Percentiles rank a stretch among this genome's conserved stretches.
These are phyloP conservation scores for Aspergillus bertholletiae DNA, from an alignment of 495 filamentous ascomycete genomes.

Conservation along the genomic window DNA sequence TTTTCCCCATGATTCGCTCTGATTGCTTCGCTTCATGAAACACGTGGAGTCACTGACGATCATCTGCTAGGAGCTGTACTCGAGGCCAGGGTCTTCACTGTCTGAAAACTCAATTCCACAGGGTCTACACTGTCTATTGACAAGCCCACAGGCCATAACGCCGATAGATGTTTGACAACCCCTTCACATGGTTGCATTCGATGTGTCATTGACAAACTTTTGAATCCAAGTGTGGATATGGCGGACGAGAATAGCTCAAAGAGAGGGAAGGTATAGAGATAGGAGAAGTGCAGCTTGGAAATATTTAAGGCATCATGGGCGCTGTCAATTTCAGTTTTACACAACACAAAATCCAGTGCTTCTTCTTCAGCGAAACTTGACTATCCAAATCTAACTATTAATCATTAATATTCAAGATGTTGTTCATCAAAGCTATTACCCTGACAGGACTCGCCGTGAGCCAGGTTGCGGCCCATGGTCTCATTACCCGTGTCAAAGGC, in stretches of 20 bases:
- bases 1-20: background rate
- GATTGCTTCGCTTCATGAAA: background rate
- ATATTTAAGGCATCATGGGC: background rate
- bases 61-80: background rate
- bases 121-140: background rate
- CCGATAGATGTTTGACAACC: background rate
- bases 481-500: constrained; percentile 47
- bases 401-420: background rate
- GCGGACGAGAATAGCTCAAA: background rate
- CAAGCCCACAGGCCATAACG: background rate
- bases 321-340: background rate
- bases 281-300: background rate
- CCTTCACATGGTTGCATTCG: background rate
- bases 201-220: background rate
- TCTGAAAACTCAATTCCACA: background rate
- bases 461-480: constrained; percentile 40
- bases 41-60: background rate
- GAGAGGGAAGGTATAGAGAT: background rate
- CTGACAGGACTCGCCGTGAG: constrained; percentile 10
- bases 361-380: too few species aligned
- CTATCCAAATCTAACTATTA: background rate
- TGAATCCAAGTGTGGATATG: background rate
- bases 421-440: background rate
- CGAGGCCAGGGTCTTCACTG: background rate
- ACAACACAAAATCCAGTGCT: background rate